Conservation (phyloP, 2,329 filamentous ascomycete genomes). For the Corinectria fuckeliana region DNA sequence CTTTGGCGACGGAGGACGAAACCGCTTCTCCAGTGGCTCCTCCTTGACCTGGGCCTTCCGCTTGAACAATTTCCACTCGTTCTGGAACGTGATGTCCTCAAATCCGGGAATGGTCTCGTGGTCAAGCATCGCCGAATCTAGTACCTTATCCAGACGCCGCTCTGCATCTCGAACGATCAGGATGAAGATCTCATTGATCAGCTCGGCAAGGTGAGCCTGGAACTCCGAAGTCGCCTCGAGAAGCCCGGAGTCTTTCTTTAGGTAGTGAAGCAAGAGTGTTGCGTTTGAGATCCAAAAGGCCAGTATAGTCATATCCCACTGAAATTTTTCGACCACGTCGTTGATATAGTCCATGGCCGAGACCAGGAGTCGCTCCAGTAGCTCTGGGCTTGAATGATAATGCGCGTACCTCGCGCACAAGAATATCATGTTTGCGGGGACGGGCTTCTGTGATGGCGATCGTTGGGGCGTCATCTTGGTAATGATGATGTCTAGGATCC, state of each 20-base stretch:
- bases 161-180: constrained; percentile 96
- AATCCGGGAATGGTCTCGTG: constrained; percentile 98
- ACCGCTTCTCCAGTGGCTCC: constrained; percentile 88
- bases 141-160: constrained; percentile 91
- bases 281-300: constrained; percentile 99
- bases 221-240: constrained; percentile 84
- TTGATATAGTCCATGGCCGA: constrained; percentile 97
- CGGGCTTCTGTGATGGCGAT: constrained; percentile 95
- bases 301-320: constrained; percentile 99
- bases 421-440: constrained; percentile 96
- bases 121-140: constrained; percentile 93
- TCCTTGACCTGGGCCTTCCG: constrained; percentile 88
- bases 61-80: constrained; percentile 98
- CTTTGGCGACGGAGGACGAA: constrained; percentile 91
- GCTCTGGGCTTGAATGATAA: constrained; percentile 88
- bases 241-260: constrained; percentile 90
- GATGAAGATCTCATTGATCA: constrained; percentile 98
- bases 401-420: constrained; percentile 94
- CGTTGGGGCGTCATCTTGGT: constrained; percentile 97
- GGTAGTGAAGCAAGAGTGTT: constrained; percentile 91
- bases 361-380: constrained; percentile 80
- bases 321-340: constrained; percentile 89
- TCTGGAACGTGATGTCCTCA: constrained; percentile 95
- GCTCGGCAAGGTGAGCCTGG: constrained; percentile 89
- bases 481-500: constrained; percentile 93